Conservation (phyloP, 225 moss, liverwort and hornwort species). For the Climacium dendroides region DNA sequence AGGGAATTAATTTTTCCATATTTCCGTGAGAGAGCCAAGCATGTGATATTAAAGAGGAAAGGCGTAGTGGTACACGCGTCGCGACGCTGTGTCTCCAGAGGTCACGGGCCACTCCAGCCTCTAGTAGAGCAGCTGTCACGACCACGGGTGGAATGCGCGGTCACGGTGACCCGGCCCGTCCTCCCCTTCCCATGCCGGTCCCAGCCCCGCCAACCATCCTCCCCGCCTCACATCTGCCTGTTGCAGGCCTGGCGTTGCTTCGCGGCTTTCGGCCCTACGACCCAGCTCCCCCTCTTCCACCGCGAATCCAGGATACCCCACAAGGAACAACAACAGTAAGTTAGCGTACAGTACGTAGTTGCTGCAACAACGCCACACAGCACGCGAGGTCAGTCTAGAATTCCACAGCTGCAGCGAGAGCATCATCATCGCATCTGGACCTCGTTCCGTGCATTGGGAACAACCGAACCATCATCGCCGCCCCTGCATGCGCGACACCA, state of each 20-base stretch:
- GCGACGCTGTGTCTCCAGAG: background rate
- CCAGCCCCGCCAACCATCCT: background rate
- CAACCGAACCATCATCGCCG: background rate
- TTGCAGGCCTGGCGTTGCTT: background rate
- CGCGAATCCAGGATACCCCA: background rate
- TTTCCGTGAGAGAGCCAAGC: background rate
- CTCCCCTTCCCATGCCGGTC: background rate
- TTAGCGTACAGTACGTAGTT: no score
- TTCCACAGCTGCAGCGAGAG: background rate
- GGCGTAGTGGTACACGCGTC: background rate
- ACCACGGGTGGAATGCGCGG: background rate
- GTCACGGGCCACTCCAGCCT: background rate
- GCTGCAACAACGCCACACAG: background rate
- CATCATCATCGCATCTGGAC: background rate
- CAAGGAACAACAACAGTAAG: background rate
- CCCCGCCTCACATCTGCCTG: background rate
- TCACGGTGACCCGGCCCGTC: background rate
- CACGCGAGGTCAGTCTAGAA: background rate
- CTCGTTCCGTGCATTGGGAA: background rate
- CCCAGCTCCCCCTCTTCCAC: background rate
- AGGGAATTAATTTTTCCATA: background rate
- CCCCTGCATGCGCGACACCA: background rate
- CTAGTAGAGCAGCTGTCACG: background rate
- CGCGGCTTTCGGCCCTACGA: background rate
- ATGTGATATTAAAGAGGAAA: background rate